Percentiles rank a stretch among this genome's conserved stretches.
Conservation (phyloP, 129 eudicot species). For the Tagetes erecta region DNA sequence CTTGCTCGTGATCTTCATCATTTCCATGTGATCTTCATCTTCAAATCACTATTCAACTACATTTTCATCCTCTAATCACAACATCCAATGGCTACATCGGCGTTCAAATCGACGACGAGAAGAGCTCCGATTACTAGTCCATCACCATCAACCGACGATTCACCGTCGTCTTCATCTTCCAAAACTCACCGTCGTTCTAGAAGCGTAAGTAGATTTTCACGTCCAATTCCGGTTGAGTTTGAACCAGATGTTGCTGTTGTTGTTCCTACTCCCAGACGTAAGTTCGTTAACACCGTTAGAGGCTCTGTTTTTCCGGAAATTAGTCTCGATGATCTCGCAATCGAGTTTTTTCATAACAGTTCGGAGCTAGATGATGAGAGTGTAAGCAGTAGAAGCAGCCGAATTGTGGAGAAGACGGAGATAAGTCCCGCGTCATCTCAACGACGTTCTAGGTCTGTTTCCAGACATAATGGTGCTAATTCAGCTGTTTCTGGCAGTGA, state of each 20-base stretch:
- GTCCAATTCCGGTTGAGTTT: conserved; percentile 39
- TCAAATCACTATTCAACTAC: neutral
- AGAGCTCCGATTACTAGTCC: conserved; percentile 49
- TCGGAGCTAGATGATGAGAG: conserved; percentile 29
- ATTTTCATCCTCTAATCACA: neutral
- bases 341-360: conserved; percentile 58
- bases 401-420: conserved; percentile 34
- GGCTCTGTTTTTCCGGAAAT: conserved; percentile 70
- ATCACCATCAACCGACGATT: conserved; percentile 37
- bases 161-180: conserved; percentile 32
- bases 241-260: conserved; percentile 24
- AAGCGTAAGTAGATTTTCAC: conserved; percentile 74
- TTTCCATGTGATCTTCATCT: neutral
- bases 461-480: conserved; percentile 44
- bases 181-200: conserved; percentile 67
- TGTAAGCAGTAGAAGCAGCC: conserved; percentile 36
- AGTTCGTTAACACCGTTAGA: conserved; percentile 81
- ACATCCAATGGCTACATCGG: conserved; percentile 77
- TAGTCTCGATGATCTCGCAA: conserved; percentile 87
- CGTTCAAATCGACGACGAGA: conserved; percentile 83
- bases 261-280: conserved; percentile 57
- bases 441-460: conserved; percentile 78
- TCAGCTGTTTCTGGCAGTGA: neutral
- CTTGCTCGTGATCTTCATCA: conserved; percentile 10
- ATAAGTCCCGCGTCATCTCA: conserved; percentile 42